A percentile compares a stretch with the other conserved stretches of the same genome.
These are phyloP conservation scores for Wickerhamiella shivajii DNA, from an alignment of 805 yeast species.

Conservation along the genomic window DNA sequence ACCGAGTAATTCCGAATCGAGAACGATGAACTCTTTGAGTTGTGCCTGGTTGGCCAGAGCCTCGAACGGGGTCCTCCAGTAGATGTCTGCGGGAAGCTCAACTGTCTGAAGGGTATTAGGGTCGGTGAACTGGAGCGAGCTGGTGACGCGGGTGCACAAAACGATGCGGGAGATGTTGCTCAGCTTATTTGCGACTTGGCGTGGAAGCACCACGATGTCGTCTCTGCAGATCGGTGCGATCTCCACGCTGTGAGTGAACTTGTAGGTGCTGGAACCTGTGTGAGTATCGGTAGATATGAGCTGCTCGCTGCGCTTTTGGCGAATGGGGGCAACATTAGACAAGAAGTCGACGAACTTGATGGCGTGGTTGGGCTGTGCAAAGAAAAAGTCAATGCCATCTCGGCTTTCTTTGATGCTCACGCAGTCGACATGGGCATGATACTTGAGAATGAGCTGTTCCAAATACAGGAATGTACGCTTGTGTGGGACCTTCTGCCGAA, in stretches of 20 bases:
- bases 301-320: slow-evolving; percentile 74
- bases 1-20: slow-evolving; percentile 87
- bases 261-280: slow-evolving; percentile 73
- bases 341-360: slow-evolving; percentile 86
- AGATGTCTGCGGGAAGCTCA: slow-evolving; percentile 54
- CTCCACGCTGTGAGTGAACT: slow-evolving; percentile 85
- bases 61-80: slow-evolving; percentile 68
- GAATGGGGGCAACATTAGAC: slow-evolving; percentile 69
- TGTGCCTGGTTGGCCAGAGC: slow-evolving; percentile 51
- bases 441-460: slow-evolving; percentile 87
- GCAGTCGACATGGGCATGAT: slow-evolving; percentile 87
- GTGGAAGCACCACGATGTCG: slow-evolving; percentile 83
- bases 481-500: slow-evolving; percentile 93
- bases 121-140: slow-evolving; percentile 69
- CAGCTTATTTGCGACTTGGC: slow-evolving; percentile 59
- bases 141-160: slow-evolving; percentile 66
- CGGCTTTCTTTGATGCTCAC: slow-evolving; percentile 82
- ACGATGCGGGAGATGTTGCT: slow-evolving; percentile 73
- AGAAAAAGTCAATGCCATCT: slow-evolving; percentile 92
- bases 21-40: slow-evolving; percentile 65
- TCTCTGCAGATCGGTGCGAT: slow-evolving; percentile 95
- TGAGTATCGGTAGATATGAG: slow-evolving; percentile 85
- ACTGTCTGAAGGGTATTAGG: slow-evolving; percentile 63
- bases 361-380: slow-evolving; percentile 79
- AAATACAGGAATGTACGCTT: slow-evolving; percentile 91